Conservation (phyloP, 2,329 filamentous ascomycete species). For the Neospermospora avenae region DNA sequence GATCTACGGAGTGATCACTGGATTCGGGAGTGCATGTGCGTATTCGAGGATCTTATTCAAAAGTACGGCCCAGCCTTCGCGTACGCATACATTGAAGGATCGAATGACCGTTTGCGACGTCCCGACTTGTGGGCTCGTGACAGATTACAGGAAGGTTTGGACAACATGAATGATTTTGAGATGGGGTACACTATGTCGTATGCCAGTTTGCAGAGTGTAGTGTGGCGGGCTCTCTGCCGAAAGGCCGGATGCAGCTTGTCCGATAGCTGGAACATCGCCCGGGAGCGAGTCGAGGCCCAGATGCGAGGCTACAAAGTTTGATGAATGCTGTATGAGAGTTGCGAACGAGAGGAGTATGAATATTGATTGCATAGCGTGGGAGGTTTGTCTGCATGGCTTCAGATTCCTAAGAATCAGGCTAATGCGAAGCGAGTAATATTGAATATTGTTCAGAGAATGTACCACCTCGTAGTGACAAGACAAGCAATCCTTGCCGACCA, state of each 20-base stretch:
- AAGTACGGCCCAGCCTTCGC: slow-evolving; percentile 29
- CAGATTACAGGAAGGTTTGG: slow-evolving; percentile 24
- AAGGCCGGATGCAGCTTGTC: slow-evolving; percentile 20
- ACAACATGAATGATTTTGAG: slow-evolving; percentile 30
- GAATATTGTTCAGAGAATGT: neutral
- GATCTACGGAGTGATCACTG: slow-evolving; percentile 18
- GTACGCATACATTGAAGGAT: slow-evolving; percentile 22
- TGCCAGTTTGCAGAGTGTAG: slow-evolving; percentile 31
- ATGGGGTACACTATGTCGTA: slow-evolving; percentile 28
- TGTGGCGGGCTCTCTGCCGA: slow-evolving; percentile 26
- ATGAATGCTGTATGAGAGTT: neutral
- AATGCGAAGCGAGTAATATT: neutral
- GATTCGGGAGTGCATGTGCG: slow-evolving; percentile 28
- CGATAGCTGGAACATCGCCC: slow-evolving; percentile 25
- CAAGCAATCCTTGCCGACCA: no score
- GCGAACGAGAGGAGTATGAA: neutral
- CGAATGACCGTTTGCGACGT: neutral
- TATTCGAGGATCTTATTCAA: slow-evolving; percentile 29
- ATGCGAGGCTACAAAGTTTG: slow-evolving; percentile 21
- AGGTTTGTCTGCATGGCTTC: neutral
- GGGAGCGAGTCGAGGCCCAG: slow-evolving; percentile 21
- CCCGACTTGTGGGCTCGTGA: slow-evolving; percentile 22
- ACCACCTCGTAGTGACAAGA: neutral
- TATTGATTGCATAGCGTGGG: neutral
- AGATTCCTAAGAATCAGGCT: neutral